Conservation (phyloP, 2,329 filamentous ascomycete species). For the Plectosphaerella sp. region DNA sequence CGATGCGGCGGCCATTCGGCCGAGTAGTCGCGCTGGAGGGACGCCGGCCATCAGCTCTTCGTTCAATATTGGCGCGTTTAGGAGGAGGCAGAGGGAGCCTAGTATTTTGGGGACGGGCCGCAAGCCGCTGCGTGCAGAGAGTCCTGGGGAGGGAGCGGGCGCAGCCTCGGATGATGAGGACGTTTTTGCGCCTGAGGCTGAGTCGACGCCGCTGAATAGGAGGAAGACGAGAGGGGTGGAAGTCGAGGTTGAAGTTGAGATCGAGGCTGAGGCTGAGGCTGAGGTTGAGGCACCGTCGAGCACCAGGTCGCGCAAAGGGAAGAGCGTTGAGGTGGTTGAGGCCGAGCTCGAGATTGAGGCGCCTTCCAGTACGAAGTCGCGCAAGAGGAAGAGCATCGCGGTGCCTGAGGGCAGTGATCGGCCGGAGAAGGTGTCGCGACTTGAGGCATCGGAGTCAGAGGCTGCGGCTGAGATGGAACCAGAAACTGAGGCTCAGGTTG, state of each 20-base stretch:
- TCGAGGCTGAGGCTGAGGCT: constrained; percentile 12
- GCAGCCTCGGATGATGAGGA: constrained; percentile 20
- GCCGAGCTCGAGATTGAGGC: constrained; percentile 6
- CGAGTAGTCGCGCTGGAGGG: constrained; percentile 42
- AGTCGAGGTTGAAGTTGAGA: no score
- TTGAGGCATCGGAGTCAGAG: constrained; percentile 3
- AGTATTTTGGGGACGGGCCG: constrained; percentile 55
- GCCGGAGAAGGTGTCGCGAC: constrained; percentile 31
- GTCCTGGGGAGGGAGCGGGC: constrained; percentile 11
- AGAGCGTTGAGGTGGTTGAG: no score
- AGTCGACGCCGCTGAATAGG: constrained; percentile 61
- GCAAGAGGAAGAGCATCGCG: constrained; percentile 55
- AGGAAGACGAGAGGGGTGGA: constrained; percentile 30
- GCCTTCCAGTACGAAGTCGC: constrained; percentile 30
- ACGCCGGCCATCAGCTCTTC: constrained; percentile 44
- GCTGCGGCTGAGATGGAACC: no score
- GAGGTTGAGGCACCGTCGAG: no score
- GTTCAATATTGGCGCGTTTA: constrained; percentile 55
- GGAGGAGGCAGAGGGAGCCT: constrained; percentile 52
- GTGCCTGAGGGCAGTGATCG: constrained; percentile 29
- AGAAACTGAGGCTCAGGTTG: constrained; percentile 3
- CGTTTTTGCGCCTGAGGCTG: constrained; percentile 58
- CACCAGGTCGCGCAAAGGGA: no score
- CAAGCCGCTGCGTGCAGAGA: constrained; percentile 22
- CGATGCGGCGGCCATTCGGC: constrained; percentile 43